Conservation (phyloP, 2,329 filamentous ascomycete species). For the Ophiostoma ips region DNA sequence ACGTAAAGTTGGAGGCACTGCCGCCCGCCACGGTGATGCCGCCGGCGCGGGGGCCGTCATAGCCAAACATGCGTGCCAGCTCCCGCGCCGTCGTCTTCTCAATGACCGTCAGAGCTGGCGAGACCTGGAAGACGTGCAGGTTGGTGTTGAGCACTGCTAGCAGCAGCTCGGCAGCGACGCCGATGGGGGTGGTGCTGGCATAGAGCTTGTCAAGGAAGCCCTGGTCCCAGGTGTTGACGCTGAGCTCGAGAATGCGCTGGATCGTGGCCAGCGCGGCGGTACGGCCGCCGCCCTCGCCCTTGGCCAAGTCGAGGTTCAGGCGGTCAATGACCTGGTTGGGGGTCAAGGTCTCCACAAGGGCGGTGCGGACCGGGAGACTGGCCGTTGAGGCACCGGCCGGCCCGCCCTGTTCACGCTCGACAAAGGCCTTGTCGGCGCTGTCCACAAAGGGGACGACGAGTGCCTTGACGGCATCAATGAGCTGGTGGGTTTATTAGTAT, state of each 20-base stretch:
- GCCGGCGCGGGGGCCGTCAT: slow-evolving; percentile 54
- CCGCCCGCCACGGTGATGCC: slow-evolving; percentile 73
- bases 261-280: slow-evolving; percentile 62
- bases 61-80: slow-evolving; percentile 65
- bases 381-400: slow-evolving; percentile 26
- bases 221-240: slow-evolving; percentile 97
- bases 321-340: slow-evolving; percentile 43
- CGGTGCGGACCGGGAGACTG: slow-evolving; percentile 32
- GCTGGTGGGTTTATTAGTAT: slow-evolving; percentile 28
- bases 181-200: slow-evolving; percentile 74
- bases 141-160: slow-evolving; percentile 86
- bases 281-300: slow-evolving; percentile 43
- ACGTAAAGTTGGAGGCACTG: slow-evolving; percentile 70
- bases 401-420: slow-evolving; percentile 38
- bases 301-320: slow-evolving; percentile 45
- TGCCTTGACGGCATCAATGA: slow-evolving; percentile 51
- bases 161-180: slow-evolving; percentile 71
- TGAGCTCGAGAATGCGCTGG: slow-evolving; percentile 61
- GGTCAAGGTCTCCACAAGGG: slow-evolving; percentile 48
- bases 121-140: slow-evolving; percentile 86
- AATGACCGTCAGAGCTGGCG: slow-evolving; percentile 72
- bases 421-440: slow-evolving; percentile 50
- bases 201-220: slow-evolving; percentile 95
- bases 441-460: slow-evolving; percentile 59
- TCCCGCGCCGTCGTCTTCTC: slow-evolving; percentile 68